These are phyloP conservation scores for Saururus chinensis DNA, from an alignment of 164 flowering plant species.

Conservation along the genomic window DNA sequence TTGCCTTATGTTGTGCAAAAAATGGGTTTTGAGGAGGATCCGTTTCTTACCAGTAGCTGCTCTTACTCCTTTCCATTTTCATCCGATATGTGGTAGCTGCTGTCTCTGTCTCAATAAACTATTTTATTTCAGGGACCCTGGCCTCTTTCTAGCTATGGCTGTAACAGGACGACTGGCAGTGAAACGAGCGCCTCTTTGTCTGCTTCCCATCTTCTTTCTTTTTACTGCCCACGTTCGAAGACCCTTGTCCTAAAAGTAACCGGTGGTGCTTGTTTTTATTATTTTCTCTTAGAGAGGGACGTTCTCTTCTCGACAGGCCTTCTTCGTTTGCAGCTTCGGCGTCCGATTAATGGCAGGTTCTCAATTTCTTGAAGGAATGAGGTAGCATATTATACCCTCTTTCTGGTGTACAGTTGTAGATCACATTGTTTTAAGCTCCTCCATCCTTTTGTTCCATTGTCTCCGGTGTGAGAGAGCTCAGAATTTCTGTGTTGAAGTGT, in stretches of 20 bases:
- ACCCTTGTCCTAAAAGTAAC: conserved; percentile 3
- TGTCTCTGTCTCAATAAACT: neutral
- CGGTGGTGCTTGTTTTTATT: neutral
- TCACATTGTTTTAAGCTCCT: conserved; percentile 1
- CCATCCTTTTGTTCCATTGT: neutral
- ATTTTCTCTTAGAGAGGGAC: neutral
- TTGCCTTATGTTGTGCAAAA: conserved; percentile 2
- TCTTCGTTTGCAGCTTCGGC: conserved; percentile 6
- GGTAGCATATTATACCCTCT: neutral
- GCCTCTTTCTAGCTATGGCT: conserved; percentile 1
- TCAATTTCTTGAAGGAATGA: conserved; percentile 5
- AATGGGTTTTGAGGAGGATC: conserved; percentile 2
- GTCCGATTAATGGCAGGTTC: conserved; percentile 9
- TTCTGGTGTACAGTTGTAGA: neutral
- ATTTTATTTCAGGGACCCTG: conserved; percentile 2
- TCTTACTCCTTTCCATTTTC: neutral
- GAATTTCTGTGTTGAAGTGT: neutral
- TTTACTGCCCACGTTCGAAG: conserved; percentile 12
- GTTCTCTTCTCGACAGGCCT: conserved; percentile 3
- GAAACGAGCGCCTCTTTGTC: conserved; percentile 7
- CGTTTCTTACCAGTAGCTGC: neutral
- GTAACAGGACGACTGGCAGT: conserved; percentile 1
- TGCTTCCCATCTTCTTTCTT: neutral
- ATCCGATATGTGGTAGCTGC: neutral
- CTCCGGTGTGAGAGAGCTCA: neutral